A percentile compares a stretch with the other conserved stretches of the same genome.
Conservation (phyloP, 352 stramenopile species). For the Plasmopara halstedii region DNA sequence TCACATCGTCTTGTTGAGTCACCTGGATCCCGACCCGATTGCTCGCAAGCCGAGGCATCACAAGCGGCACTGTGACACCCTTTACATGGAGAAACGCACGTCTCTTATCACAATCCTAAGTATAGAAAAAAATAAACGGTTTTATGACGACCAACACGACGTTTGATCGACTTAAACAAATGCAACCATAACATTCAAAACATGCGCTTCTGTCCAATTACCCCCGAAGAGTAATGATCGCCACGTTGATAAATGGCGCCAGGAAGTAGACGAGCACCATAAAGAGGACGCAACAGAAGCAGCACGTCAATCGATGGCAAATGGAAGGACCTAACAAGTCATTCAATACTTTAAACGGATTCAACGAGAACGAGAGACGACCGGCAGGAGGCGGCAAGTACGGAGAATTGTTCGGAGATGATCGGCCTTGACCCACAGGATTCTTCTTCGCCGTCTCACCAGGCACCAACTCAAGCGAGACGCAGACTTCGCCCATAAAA, state of each 20-base stretch:
- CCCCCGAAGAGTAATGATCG: conserved; percentile 63
- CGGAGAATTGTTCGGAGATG: conserved; percentile 88
- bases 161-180: too few relatives aligned
- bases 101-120: conserved; percentile 6
- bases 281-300: conserved; percentile 78
- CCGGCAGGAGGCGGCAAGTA: conserved; percentile 87
- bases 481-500: conserved; percentile 81
- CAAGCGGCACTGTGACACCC: not conserved
- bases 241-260: conserved; percentile 76
- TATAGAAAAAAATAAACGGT: conserved; percentile 13
- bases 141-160: not conserved
- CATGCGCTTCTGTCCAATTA: conserved; percentile 1
- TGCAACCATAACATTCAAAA: not conserved
- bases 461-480: conserved; percentile 85
- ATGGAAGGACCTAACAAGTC: conserved; percentile 83
- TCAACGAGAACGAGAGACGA: conserved; percentile 86
- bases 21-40: conserved; percentile 22
- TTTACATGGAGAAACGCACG: not conserved
- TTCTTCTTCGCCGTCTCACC: conserved; percentile 76
- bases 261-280: conserved; percentile 85
- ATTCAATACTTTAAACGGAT: conserved; percentile 87
- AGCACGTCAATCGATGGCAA: conserved; percentile 79
- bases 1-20: conserved; percentile 12
- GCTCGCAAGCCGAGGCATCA: conserved; percentile 14
- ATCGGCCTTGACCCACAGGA: conserved; percentile 73